Conservation (phyloP, 2,329 filamentous ascomycete species). For the Calonectria hongkongensis region DNA sequence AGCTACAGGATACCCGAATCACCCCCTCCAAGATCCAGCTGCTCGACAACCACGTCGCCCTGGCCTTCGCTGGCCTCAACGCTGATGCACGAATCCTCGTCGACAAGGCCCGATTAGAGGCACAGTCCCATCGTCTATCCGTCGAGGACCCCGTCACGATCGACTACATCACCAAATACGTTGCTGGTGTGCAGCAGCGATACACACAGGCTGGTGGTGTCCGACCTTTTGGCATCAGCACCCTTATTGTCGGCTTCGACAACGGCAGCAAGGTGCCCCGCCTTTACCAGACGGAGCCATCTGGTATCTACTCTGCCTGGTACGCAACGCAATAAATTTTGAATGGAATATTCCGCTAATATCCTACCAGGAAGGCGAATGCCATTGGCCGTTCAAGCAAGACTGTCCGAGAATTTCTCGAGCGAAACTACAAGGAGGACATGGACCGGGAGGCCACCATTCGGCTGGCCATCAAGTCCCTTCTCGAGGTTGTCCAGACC, state of each 20-base stretch:
- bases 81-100: constrained; percentile 98
- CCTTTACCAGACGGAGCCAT: constrained; percentile 99
- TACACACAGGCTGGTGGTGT: constrained; percentile 99
- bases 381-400: constrained; percentile 99
- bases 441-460: constrained; percentile 98
- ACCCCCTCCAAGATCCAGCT: constrained; percentile 99
- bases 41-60: constrained; percentile 95
- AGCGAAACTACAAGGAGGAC: constrained; percentile 98
- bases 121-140: constrained; percentile 96
- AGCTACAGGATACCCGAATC: constrained; percentile 99
- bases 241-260: constrained; percentile 98
- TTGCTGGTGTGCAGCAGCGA: constrained; percentile 97
- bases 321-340: constrained; percentile 66
- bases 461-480: constrained; percentile 97
- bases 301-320: constrained; percentile 99
- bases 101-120: constrained; percentile 97
- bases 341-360: constrained; percentile 37
- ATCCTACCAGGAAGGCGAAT: constrained; percentile 90
- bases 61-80: constrained; percentile 97
- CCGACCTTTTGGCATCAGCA: constrained; percentile 98
- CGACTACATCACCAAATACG: constrained; percentile 99
- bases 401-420: constrained; percentile 98
- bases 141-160: constrained; percentile 98
- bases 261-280: constrained; percentile 91
- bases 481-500: constrained; percentile 98